phyloP scores from a whole-genome alignment of 1,284 basidiomycete genomes.

The Cutaneotrichosporon dermatis region DNA sequence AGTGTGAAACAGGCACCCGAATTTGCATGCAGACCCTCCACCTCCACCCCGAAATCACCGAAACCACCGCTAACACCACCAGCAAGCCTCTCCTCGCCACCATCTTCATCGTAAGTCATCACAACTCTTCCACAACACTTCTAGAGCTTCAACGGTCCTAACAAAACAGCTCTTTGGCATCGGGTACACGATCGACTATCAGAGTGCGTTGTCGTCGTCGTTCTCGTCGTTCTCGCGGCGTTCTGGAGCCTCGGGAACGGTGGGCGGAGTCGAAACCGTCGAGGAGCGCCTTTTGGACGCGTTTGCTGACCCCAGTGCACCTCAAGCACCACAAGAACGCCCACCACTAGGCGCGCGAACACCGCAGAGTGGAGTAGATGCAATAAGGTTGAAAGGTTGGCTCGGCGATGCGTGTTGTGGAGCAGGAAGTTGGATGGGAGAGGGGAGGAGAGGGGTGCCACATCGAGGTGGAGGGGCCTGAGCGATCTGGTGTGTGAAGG shows the following conservation, averaged over 20 bases:
- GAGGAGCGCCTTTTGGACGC: not conserved
- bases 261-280: no score
- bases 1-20: no score
- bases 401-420: no score
- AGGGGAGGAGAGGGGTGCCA: no score
- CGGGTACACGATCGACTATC: conserved; percentile 86
- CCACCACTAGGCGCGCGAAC: conserved; percentile 35
- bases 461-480: no score
- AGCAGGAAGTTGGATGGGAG: no score
- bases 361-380: not conserved
- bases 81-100: conserved; percentile 61
- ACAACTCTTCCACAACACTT: not conserved
- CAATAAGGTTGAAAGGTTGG: not conserved
- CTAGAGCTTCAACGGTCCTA: not conserved
- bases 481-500: no score
- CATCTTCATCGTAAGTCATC: conserved; percentile 52
- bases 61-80: not conserved
- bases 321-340: conserved; percentile 49
- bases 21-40: no score
- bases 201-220: conserved; percentile 60
- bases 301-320: conserved; percentile 31
- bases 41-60: no score
- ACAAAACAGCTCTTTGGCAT: conserved; percentile 60
- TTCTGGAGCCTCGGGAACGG: no score
- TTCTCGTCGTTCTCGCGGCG: not conserved